Base-by-base conservation (phyloP, 1,139 yeast genomes). In the Blastobotrys serpentis region DNA sequence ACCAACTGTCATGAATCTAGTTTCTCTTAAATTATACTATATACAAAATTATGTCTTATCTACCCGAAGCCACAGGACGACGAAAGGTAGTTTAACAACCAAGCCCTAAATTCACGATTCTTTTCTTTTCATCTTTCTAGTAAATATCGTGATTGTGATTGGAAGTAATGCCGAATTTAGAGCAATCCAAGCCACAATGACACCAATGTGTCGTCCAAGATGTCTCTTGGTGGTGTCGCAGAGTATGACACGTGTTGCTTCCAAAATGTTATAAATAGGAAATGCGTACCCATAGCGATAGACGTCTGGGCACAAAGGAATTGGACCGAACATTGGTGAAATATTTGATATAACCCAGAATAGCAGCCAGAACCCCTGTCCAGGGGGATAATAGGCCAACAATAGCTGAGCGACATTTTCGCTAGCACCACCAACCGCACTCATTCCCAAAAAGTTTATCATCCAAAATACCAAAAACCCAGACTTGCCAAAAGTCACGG, bases 391-490 rank as follows among this genome's bases (percentile, higher is more conserved):
- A 34, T 64, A 57, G 1, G 76, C 67, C 46, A 78, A 67, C 3
- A 78, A 62, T 3, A 80, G 43, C 51, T 75, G 62, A 11, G 79
- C 78, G 50, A 77, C 71, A 52, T 79, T 77, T 62, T 84, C 89
- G 57, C 79, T 81, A 22, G 81, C 77, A 26, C 81, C 82, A 22
- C 86, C 86, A 21, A 79, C 74, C 0, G 87, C 84, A 48, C 76
- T 67, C 75, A 83, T 77, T 45, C 78, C 74, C 48, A 82, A 60
- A 66, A 74, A 83, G 37, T 79, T 77, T 36, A 80, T 63, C 72
- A 79, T 66, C 89, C 89, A 84, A 54, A 75, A 76, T 1, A 83
- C 78, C 37, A 82, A 66, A 61, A 83, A 84, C 0, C 89, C 89
- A 4, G 76, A 73, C 43, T 68, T 69, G 1, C 86, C 87, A 60